Evolutionary conservation across 2,329 filamentous ascomycete genomes (phyloP), one percentile per base, ranked within the genome.

Genomic region (Trichoderma koningii): DNA sequence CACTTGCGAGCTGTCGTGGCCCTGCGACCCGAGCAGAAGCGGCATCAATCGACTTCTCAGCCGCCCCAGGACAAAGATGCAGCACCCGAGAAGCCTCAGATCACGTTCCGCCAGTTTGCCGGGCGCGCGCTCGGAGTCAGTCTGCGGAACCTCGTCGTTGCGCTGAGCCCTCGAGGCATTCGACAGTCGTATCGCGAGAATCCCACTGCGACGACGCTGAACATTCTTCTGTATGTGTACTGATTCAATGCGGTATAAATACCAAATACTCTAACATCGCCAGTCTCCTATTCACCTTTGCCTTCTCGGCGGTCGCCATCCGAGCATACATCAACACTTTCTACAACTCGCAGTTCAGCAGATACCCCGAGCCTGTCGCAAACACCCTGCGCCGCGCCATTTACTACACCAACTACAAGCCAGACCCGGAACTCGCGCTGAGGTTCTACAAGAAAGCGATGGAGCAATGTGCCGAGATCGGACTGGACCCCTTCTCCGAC

Each of bases 401-500:
- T 28, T 97, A 94, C 79, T 96, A 92, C 77, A 91, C 89, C 69
- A 93, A 95, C 72, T 85, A 89, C 68, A 82, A 86, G 45, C 84
- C 90, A 5, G 89, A 96, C 66, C 87, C 91, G 3, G 84, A 89
- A 66, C 83, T 90, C 63, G 93, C 94, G 0, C 81, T 96, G 66
- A 90, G 92, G 70, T 92, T 92, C 76, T 98, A 97, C 76, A 88
- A 88, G 71, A 85, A 90, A 69, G 93, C 93, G 3, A 81, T 98
- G 65, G 82, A 88, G 68, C 83, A 89, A 59, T 92, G 92, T 65
- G 80, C 87, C 56, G 87, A 92, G 72, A 73, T 90, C 57, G 87
- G 88, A 0, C 86, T 99, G 80, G 92, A 98, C 73, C 92, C 91
- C 0, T 96, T 93, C 74, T 93, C 91, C 4, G 91, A 97, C 71